Conservation (phyloP, 108 stramenopile genomes). For the Aureococcus anophagefferens region DNA sequence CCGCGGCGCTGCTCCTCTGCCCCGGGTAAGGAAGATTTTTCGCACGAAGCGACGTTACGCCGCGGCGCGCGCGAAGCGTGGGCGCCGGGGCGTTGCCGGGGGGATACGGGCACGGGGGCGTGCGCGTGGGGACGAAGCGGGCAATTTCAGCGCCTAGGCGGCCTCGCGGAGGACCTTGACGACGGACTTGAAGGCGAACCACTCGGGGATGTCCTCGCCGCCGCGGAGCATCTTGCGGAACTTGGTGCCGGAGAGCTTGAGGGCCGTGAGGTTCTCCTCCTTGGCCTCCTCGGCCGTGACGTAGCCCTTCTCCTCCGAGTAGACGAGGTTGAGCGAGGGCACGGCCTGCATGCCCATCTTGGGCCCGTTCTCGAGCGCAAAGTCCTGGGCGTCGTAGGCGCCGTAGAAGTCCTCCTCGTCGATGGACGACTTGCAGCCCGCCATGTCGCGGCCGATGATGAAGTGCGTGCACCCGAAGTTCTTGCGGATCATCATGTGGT, state of each 20-base stretch:
- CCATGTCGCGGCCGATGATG: slow-evolving; percentile 99
- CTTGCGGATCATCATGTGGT: slow-evolving; percentile 99
- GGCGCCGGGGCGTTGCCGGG: no score
- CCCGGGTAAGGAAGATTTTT: no score
- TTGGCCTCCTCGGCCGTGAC: slow-evolving; percentile 92
- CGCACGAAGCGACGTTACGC: no score
- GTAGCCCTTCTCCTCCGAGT: slow-evolving; percentile 93
- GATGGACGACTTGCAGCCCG: slow-evolving; percentile 89
- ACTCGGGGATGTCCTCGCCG: slow-evolving; percentile 98
- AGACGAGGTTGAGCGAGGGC: slow-evolving; percentile 89
- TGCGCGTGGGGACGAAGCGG: no score
- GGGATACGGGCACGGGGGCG: no score
- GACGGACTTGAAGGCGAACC: slow-evolving; percentile 98
- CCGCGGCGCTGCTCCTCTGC: no score
- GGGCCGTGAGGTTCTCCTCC: slow-evolving; percentile 64
- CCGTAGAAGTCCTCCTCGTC: slow-evolving; percentile 98
- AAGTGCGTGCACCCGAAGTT: slow-evolving; percentile 99
- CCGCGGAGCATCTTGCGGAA: slow-evolving; percentile 97
- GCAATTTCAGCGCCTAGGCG: slow-evolving; percentile 28
- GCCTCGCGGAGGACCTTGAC: slow-evolving; percentile 84
- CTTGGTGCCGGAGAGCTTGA: slow-evolving; percentile 95
- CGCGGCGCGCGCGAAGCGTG: no score
- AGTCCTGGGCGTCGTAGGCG: slow-evolving; percentile 95
- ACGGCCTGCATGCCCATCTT: slow-evolving; percentile 86
- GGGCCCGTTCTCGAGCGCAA: slow-evolving; percentile 68